Evolutionary conservation across 306 rosid species (phyloP), one percentile per base, ranked within the genome.

Genomic region (Alnus rubra): DNA sequence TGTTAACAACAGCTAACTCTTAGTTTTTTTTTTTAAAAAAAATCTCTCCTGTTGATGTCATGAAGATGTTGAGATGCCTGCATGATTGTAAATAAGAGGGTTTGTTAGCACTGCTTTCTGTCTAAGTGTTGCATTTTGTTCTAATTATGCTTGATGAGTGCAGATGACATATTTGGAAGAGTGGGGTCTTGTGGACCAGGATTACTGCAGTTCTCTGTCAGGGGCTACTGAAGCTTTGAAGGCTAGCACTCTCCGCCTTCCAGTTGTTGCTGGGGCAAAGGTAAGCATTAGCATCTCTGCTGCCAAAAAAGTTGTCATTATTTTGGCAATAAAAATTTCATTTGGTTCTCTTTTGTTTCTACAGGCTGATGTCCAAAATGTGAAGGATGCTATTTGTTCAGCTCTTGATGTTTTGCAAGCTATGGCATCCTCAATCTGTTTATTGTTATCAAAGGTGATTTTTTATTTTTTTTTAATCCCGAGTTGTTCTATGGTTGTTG

Each of bases 181-280:
- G 56, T 93, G 97, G 94, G 90, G 90, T 69, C 86, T 79, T 77
- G 37, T 91, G 88, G 98, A 96, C 86, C 82, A 64, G 83, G 89
- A 85, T 70, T 96, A 89, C 90, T 89, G 91, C 67, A 82, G 85
- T 78, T 93, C 97, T 47, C 86, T 96, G 51, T 93, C 89, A 18
- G 99, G 97, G 78, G 98, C 93, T 58, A 88, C 76, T 55, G 97
- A 96, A 84, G 96, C 98, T 47, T 79, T 96, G 81, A 88, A 69
- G 85, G 98, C 96, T 78, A 91, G 99, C 88, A 91, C 97, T 76
- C 98, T 96, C 77, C 99, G 98, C 71, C 96, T 96, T 82, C 99
- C 98, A 13, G 90, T 93, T 76, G 93, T 87, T 80, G 87, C 87
- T 75, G 94, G 98, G 75, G 97, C 98, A 72, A 93, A 89, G 97